phyloP scores from a whole-genome alignment of 352 stramenopile species.

The Pythium rishiriense region DNA sequence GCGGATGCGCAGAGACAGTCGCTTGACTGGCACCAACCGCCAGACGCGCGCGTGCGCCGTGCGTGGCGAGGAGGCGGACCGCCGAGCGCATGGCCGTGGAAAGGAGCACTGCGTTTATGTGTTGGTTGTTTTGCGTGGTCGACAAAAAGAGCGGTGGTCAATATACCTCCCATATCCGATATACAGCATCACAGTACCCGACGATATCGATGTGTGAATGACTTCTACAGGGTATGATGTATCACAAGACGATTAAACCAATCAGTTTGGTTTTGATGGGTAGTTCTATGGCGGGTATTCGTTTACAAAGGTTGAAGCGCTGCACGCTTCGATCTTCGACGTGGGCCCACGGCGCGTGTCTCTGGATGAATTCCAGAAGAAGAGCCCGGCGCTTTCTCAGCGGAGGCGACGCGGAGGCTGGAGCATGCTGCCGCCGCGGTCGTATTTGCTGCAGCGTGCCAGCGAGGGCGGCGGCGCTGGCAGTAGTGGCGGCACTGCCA shows the following conservation, averaged over 20 bases:
- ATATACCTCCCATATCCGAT: neutral
- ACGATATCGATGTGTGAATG: too few relatives aligned
- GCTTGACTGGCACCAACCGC: neutral
- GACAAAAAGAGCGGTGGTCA: neutral
- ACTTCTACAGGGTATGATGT: too few relatives aligned
- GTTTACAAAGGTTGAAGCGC: constrained; percentile 3
- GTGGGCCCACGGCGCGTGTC: constrained; percentile 21
- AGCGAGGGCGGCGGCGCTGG: constrained; percentile 33
- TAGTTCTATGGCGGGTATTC: neutral
- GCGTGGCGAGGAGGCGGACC: neutral
- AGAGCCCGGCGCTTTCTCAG: too few relatives aligned
- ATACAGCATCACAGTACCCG: neutral
- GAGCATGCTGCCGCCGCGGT: constrained; percentile 61
- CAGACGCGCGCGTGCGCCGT: too few relatives aligned
- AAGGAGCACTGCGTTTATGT: neutral
- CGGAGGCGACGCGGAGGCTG: neutral
- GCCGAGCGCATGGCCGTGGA: neutral
- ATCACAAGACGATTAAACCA: too few relatives aligned
- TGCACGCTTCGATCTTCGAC: constrained; percentile 15
- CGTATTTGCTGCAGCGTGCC: constrained; percentile 67
- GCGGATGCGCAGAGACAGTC: neutral
- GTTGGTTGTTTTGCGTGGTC: constrained; percentile 2
- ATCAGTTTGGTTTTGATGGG: too few relatives aligned
- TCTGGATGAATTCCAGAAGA: constrained; percentile 4
- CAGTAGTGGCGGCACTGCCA: constrained; percentile 31